Evolutionary conservation across 257 asterid genomes (phyloP), one percentile per base, ranked within the genome.

Genomic region (Asclepias syriaca): DNA sequence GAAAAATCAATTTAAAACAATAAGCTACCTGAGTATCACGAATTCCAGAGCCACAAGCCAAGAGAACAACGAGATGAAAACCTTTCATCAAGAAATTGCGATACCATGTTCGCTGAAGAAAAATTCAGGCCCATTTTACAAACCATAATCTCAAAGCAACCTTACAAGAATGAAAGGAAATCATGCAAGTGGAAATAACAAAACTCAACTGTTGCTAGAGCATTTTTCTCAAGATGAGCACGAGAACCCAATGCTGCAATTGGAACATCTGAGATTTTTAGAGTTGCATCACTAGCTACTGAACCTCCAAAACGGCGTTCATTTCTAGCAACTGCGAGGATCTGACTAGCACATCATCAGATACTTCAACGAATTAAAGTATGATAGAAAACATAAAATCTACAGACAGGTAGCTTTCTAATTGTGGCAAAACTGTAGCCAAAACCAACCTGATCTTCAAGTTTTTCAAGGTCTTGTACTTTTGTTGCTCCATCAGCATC

Each of bases 401-500:
- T 2, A 12, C 56, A n/a, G 7, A 49, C 32, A 53, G 40, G 29
- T 58, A 64, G 21, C 24, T 60, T 48, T 50, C 51, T 15, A 60
- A 48, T 2, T 27, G 3, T 7, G 18, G 51, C 46, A 40, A 48
- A 53, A 51, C 54, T 53, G 77, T 55, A 78, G 75, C 13, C 57
- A 71, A 19, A n/a, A 79, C 87, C 70, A 84, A 90, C 98, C 99
- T 92, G 90, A 74, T 86, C 89, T 85, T 95, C 99, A 75, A 95
- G 97, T 80, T 92, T 95, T 87, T 92, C 97, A 74, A 95, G 89
- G 82, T 95, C 98, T 54, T 77, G 81, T 72, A 92, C 89, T 82
- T 86, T 88, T 72, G 99, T 95, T 70, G 99, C 98, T 18, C 97
- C 98, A 79, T 95, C 98, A 80, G 99, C 99, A 86, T 95, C 99